phyloP scores from a whole-genome alignment of 1,139 yeast genomes.

The Pichia norvegensis region DNA sequence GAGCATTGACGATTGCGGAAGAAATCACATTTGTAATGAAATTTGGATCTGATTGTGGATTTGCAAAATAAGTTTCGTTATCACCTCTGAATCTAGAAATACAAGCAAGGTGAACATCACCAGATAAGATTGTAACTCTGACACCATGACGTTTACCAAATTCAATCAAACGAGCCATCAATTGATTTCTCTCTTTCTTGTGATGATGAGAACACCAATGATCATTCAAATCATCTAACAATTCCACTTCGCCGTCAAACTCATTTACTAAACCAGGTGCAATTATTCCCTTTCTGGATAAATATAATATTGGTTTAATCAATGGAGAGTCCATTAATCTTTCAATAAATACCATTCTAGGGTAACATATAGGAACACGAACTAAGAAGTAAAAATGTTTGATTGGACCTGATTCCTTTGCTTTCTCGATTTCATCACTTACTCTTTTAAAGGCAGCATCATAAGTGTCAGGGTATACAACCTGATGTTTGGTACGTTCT shows the following conservation, averaged over 20 bases:
- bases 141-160: slow-evolving; percentile 53
- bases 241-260: slow-evolving; percentile 85
- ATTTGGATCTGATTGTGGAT: slow-evolving; percentile 64
- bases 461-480: slow-evolving; percentile 54
- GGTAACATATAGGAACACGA: slow-evolving; percentile 93
- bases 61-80: slow-evolving; percentile 32
- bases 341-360: slow-evolving; percentile 87
- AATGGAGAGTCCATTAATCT: slow-evolving; percentile 54
- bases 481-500: slow-evolving; percentile 60
- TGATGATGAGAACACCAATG: slow-evolving; percentile 94
- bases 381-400: slow-evolving; percentile 75
- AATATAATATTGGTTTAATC: slow-evolving; percentile 55
- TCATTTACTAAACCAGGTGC: slow-evolving; percentile 72
- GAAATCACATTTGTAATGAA: slow-evolving; percentile 77
- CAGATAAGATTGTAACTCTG: slow-evolving; percentile 76
- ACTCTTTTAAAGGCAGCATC: slow-evolving; percentile 53
- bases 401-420: slow-evolving; percentile 36
- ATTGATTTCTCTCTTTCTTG: slow-evolving; percentile 25
- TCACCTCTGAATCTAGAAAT: slow-evolving; percentile 69
- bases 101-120: slow-evolving; percentile 89
- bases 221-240: slow-evolving; percentile 86
- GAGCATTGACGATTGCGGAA: slow-evolving; percentile 85
- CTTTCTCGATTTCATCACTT: slow-evolving; percentile 38
- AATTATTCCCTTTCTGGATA: slow-evolving; percentile 64
- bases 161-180: slow-evolving; percentile 22